Evolutionary conservation across 2,329 filamentous ascomycete genomes (phyloP), one percentile per base, ranked within the genome.

Genomic region (Biscogniauxia sp.): DNA sequence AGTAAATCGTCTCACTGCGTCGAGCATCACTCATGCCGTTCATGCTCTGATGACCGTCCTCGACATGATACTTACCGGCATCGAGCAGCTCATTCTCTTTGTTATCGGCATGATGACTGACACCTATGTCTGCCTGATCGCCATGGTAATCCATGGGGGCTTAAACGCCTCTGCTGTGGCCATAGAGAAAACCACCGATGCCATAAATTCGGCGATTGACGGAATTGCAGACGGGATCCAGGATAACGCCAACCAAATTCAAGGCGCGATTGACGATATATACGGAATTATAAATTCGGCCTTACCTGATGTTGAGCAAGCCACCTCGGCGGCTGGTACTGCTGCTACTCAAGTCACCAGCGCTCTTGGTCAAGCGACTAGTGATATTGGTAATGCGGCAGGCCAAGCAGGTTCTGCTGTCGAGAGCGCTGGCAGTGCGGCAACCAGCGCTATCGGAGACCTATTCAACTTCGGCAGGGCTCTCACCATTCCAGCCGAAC

Each of bases 71-170:
- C 81, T 98, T 65, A 93, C 89, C 28, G 93, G 87, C 50, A 88
- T 98, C 13, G 89, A 97, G 77, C 88, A 90, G 73, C 88, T 98
- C 57, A 88, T 97, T 64, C 82, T 97, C 66, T 99, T 97, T 77
- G 86, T 93, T 73, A 93, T 99, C 79, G 92, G 96, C 74, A 89
- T 97, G 78, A 84, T 97, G 77, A 93, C 92, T 52, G 89, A 88
- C 55, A 97, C 93, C 17, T 97, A 97, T 72, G 83, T 92, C 66
- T 99, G 95, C 72, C 84, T 99, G 56, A 91, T 96, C 72, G 91
- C 91, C 28, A 85, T 96, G 64, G 88, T 92, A 54, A 84, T 97
- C 59, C 86, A 90, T 64, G 92, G 92, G 64, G 91, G 88, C 69
- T 80, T 97, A 56, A 87, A 92, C 56, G 87, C 88, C 52, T 91